These are phyloP conservation scores for Cryptomeria japonica DNA, from an alignment of 75 land plant species.

Conservation along the genomic window DNA sequence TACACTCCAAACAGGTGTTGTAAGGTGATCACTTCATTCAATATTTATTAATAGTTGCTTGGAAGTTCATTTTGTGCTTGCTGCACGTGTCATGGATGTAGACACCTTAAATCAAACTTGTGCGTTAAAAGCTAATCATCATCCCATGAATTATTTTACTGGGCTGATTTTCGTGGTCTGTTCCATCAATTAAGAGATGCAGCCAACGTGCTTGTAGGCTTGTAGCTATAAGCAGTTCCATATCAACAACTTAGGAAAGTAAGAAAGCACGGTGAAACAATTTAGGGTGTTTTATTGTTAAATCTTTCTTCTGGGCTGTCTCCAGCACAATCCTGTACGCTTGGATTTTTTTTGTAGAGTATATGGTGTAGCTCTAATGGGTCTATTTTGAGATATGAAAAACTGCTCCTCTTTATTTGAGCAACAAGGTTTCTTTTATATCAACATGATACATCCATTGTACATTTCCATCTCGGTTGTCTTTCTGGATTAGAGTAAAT, in stretches of 20 bases:
- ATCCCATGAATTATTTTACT: not conserved
- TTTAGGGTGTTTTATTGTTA: not conserved
- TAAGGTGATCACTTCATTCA: not conserved
- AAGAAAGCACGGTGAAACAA: not conserved
- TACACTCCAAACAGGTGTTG: not conserved
- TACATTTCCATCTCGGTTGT: not conserved
- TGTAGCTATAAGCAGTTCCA: not conserved
- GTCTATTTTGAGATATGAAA: not conserved
- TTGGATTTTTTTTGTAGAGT: not conserved
- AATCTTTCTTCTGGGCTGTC: not conserved
- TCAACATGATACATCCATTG: not conserved
- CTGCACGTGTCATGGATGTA: not conserved
- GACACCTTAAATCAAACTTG: not conserved
- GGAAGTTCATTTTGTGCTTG: not conserved
- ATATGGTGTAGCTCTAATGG: not conserved
- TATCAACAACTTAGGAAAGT: not conserved
- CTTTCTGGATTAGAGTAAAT: not conserved
- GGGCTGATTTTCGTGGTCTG: not conserved
- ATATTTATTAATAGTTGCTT: not conserved
- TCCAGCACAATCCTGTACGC: not conserved
- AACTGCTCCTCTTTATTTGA: not conserved
- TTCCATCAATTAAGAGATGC: not conserved
- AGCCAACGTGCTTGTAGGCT: not conserved
- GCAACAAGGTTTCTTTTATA: not conserved
- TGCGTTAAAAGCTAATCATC: not conserved